Base-by-base conservation (phyloP, 2,329 filamentous ascomycete species). In the Hypoxylon sp. region DNA sequence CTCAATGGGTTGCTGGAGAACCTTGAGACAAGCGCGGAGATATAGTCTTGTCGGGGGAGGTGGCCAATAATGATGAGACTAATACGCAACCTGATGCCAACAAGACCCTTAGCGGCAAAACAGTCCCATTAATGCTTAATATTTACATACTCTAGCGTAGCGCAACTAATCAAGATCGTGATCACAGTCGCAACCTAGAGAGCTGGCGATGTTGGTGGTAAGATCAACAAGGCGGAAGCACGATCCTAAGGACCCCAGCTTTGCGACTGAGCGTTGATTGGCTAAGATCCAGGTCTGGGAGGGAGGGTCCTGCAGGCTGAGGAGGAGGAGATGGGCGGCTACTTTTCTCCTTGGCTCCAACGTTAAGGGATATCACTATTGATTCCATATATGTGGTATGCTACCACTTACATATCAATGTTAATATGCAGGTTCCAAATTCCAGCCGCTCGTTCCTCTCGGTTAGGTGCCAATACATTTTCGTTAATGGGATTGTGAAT, bases 201-300 rank as follows among this genome's bases (percentile, higher is more conserved):
- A 48, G 38, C 46, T 67, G 56, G 50, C n/a, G 63, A 64, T 65
- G 60, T 69, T 67, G 58, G 64, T 53, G 62, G 53, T 38, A 51
- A 65, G 64, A 67, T 62, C 64, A 59, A 61, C 58, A 19, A 60
- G 52, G 53, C 64, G 64, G 64, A 64, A 64, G 50, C 64, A 53
- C 25, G 30, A 30, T 58, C 38, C 36, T 53, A 36, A 50, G 25
- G 46, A 10, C 48, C 62, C 65, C 53, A 53, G 49, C 43, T 30
- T 68, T 70, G 68, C 68, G 65, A 68, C 49, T 50, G 60, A 23
- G 28, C 10, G 53, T 17, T 69, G 63, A 69, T 69, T 71, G 65
- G 68, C 17, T 60, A 14, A 23, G 23, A 21, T 21, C 55, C 41
- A 34, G 49, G 48, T 32, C 28, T 30, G 55, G 57, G 49, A 48